Percentiles rank a stretch among this genome's conserved stretches.
These are phyloP conservation scores for Scenedesmus sp. DNA, from an alignment of 163 green algal species.

Conservation along the genomic window DNA sequence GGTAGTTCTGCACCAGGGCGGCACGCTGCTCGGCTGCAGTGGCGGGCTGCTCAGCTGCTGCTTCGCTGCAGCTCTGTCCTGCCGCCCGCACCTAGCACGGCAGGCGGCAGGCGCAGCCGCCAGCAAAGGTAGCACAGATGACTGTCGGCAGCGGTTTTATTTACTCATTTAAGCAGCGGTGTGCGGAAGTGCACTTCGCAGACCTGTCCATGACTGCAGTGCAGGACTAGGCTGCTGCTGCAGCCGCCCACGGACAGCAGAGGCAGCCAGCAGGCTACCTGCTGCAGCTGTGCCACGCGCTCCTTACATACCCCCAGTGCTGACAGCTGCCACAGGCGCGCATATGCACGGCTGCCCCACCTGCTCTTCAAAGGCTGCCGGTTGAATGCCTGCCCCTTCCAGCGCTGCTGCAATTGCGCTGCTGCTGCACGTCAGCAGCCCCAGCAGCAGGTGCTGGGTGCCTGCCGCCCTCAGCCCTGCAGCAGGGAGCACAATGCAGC, in stretches of 20 bases:
- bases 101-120: background rate
- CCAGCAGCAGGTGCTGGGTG: conserved; percentile 49
- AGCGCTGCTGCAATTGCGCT: background rate
- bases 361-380: background rate
- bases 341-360: background rate
- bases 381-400: background rate
- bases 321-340: no score
- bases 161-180: background rate
- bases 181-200: no score
- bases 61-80: conserved; percentile 5
- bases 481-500: no score
- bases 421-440: conserved; percentile 22
- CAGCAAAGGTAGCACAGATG: background rate
- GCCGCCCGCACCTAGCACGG: background rate
- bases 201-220: no score
- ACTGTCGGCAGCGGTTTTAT: no score
- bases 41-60: conserved; percentile 1
- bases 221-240: no score
- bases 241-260: no score
- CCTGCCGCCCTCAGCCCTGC: conserved; percentile 35
- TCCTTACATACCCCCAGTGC: no score
- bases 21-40: background rate
- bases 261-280: no score
- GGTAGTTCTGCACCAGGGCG: conserved; percentile 11
- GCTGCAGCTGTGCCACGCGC: no score